Base-by-base conservation (phyloP, 208 protist species). In the Crithidia fasciculata region DNA sequence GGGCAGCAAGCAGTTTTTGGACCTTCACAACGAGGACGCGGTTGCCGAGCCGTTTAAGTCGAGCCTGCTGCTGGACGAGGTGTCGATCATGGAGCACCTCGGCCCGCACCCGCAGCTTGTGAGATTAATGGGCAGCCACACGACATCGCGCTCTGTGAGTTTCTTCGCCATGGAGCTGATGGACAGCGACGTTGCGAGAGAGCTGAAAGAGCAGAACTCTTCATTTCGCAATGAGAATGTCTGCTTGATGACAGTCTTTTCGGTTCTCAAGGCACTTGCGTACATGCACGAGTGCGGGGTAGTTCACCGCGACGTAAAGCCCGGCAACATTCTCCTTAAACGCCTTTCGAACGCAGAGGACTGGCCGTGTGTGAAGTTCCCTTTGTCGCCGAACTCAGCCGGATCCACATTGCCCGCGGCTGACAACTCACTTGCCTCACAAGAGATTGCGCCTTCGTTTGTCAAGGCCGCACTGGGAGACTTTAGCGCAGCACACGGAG, bases 141-240 rank as follows among this genome's bases (percentile, higher is more conserved):
- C 74, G 2, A 80, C 80, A 2, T 76, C 82, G 15, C 81, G 64
- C 8, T 72, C 71, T 28, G 72, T 84, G 0, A 86, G 66, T 3
- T 95, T 83, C 43, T 76, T 93, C 45, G 82, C 84, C 2, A 87
- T 95, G 82, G 88, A 95, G 74, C 69, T 95, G 13, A 95, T 95
- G 90, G 77, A 93, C 44, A 95, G 88, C 59, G 88, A 93, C 70
- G 76, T 93, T 19, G 84, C 72, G 9, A 73, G 81, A 39, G 90
- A 95, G 72, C 55, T 95, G 6, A 80, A 73, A 6, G 80, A 86
- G 40, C 72, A 68, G 1, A 93, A 92, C 59, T 43, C 44, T 9
- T 54, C 72, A 13, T 72, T 93, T 37, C 72, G 61, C 69, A 74
- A 81, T 3, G 84, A 92, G 69, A 62, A 84, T 19, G 69, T 85